Evolutionary conservation across 1,284 basidiomycete species (phyloP).

Genomic region (Albatrellus sp.): DNA sequence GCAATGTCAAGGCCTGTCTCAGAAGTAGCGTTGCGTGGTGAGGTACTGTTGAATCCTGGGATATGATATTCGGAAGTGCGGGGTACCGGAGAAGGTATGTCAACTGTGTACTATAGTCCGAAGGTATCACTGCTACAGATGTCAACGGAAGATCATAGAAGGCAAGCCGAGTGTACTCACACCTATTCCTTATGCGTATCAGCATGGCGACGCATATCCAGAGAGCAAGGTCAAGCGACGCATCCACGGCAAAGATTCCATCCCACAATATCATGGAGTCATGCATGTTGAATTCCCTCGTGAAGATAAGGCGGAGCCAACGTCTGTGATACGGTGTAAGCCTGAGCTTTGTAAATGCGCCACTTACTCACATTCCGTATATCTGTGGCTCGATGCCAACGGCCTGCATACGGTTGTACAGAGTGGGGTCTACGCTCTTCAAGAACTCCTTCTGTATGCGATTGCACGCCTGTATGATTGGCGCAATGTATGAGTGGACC

Average conservation of each 20-base stretch:
- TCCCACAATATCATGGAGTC: constrained; percentile 84
- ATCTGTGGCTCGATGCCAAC: constrained; percentile 87
- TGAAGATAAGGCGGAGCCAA: constrained; percentile 85
- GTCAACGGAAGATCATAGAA: not conserved
- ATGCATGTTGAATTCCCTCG: constrained; percentile 70
- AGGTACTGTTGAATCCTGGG: constrained; percentile 18
- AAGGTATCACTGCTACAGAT: constrained; percentile 52
- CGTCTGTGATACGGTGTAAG: constrained; percentile 38
- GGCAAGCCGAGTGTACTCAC: constrained; percentile 31
- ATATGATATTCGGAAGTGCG: constrained; percentile 23
- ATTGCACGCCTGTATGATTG: constrained; percentile 74
- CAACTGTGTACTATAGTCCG: constrained; percentile 77
- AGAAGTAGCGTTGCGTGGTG: constrained; percentile 62
- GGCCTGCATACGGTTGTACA: constrained; percentile 65
- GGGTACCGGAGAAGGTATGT: constrained; percentile 81
- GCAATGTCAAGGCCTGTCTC: constrained; percentile 70
- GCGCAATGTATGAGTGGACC: constrained; percentile 53
- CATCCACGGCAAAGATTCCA: constrained; percentile 77
- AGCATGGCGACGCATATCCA: constrained; percentile 90
- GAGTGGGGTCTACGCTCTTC: constrained; percentile 68
- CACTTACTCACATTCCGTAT: constrained; percentile 70
- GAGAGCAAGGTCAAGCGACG: constrained; percentile 57
- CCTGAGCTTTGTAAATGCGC: constrained; percentile 8
- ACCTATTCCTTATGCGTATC: constrained; percentile 76
- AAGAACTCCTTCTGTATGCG: constrained; percentile 65